phyloP scores from a whole-genome alignment of 108 stramenopile genomes.

The Nitzschia inconspicua region DNA sequence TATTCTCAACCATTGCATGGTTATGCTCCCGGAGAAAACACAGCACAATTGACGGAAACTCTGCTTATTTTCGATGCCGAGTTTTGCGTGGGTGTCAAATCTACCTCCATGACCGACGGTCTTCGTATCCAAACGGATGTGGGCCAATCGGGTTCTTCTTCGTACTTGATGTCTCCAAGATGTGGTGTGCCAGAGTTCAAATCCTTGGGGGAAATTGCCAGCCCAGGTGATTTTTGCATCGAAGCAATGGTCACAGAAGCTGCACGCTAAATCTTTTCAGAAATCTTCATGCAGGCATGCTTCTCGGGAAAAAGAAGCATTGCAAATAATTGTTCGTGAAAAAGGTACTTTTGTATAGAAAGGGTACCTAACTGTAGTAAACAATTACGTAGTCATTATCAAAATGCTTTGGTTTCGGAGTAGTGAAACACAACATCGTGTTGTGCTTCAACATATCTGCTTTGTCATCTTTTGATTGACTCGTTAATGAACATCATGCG shows the following conservation, averaged over 20 bases:
- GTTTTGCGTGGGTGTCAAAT: constrained; percentile 17
- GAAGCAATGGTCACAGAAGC: constrained; percentile 29
- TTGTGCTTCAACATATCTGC: too few species aligned
- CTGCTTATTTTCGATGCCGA: neutral
- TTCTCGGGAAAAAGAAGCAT: too few species aligned
- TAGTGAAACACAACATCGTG: too few species aligned
- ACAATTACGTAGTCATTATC: too few species aligned
- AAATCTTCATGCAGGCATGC: too few species aligned
- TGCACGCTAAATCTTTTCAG: too few species aligned
- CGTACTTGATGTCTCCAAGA: constrained; percentile 8
- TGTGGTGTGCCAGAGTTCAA: constrained; percentile 10
- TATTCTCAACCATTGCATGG: neutral
- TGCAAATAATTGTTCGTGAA: too few species aligned
- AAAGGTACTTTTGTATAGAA: too few species aligned
- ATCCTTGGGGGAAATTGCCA: neutral
- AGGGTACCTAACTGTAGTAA: too few species aligned
- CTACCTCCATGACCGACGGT: neutral
- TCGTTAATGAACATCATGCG: too few species aligned
- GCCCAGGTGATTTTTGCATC: constrained; percentile 12
- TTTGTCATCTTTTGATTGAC: too few species aligned
- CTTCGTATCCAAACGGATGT: constrained; percentile 17
- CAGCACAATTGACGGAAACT: neutral
- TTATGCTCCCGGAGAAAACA: constrained; percentile 8
- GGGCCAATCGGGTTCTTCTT: neutral
- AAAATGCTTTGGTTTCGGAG: too few species aligned